Base-by-base conservation (phyloP, 1,284 basidiomycete genomes). In the Veloboletus limbatus region DNA sequence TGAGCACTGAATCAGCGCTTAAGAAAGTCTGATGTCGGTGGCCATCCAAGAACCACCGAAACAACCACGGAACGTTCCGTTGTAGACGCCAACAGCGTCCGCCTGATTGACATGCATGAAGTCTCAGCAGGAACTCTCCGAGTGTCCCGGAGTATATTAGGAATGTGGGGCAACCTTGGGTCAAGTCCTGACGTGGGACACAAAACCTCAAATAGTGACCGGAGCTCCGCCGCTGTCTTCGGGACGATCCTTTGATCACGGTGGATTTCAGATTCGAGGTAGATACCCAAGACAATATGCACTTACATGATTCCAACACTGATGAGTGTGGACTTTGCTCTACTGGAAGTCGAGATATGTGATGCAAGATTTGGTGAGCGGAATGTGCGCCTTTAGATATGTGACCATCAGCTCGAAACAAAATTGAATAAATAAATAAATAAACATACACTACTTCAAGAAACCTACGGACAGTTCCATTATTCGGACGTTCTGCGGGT, bases 401-500 rank as follows among this genome's bases (percentile, higher is more conserved):
- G 33, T 21, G 14, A n/a, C 18, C 22, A 8, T 52, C 14, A 49
- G 24, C 17, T 18, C 3, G n/a, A 25, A 37, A 21, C 24, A 26
- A 16, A 31, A 54, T 58, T 24, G 46, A n/a, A n/a, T n/a, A n/a
- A n/a, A n/a, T n/a, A n/a, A n/a, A n/a, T n/a, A n/a, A n/a, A n/a
- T n/a, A n/a, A n/a, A n/a, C n/a, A n/a, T n/a, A n/a, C n/a, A n/a
- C n/a, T n/a, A n/a, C n/a, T n/a, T n/a, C n/a, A n/a, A n/a, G n/a
- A n/a, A n/a, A 79, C 85, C 85, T 39, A 85, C 87, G 17, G 84
- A 88, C 14, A 87, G 68, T 0, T 86, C 86, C 4, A 74, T 73
- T 6, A 90, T 46, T 53, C 82, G 77, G 13, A 88, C 73, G 52
- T 84, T 70, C 3, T 73, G 58, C 0, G 80, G 73, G 54, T 84